phyloP scores from a whole-genome alignment of 2,329 filamentous ascomycete genomes.

The Diplodia seriata region DNA sequence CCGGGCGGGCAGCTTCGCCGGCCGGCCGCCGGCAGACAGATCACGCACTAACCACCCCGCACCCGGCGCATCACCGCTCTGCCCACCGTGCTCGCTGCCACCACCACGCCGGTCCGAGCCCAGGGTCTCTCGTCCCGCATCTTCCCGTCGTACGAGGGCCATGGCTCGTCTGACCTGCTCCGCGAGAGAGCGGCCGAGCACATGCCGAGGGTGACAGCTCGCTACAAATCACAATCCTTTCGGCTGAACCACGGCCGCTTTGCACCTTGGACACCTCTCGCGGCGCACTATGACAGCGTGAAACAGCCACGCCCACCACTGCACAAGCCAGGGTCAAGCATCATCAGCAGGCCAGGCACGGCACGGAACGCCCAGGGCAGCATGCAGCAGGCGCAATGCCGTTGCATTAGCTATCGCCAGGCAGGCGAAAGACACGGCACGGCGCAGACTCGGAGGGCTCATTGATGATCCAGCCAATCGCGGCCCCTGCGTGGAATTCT shows the following conservation, averaged over 20 bases:
- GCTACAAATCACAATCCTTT: not conserved
- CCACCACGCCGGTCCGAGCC: not conserved
- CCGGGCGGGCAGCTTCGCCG: constrained; percentile 2
- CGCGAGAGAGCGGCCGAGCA: not conserved
- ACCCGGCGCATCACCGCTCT: not conserved
- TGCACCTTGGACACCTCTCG: not conserved
- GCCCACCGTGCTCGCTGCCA: not conserved
- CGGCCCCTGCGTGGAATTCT: not conserved
- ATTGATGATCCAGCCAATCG: too few species aligned
- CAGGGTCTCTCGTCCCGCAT: not conserved
- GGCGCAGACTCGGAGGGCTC: constrained; percentile 1
- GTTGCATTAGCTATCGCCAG: not conserved
- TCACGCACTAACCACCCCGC: not conserved
- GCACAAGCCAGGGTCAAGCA: not conserved
- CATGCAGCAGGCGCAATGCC: not conserved
- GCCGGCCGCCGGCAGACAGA: not conserved
- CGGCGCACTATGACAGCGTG: not conserved
- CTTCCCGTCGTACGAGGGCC: too few species aligned
- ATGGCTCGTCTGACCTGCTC: not conserved
- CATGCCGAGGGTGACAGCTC: not conserved
- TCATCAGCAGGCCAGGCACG: too few species aligned
- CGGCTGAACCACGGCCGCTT: not conserved
- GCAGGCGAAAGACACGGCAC: not conserved
- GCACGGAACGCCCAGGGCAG: too few species aligned
- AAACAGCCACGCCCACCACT: not conserved